Conservation (phyloP, 2,329 filamentous ascomycete species). For the Pseudocercospora musae region DNA sequence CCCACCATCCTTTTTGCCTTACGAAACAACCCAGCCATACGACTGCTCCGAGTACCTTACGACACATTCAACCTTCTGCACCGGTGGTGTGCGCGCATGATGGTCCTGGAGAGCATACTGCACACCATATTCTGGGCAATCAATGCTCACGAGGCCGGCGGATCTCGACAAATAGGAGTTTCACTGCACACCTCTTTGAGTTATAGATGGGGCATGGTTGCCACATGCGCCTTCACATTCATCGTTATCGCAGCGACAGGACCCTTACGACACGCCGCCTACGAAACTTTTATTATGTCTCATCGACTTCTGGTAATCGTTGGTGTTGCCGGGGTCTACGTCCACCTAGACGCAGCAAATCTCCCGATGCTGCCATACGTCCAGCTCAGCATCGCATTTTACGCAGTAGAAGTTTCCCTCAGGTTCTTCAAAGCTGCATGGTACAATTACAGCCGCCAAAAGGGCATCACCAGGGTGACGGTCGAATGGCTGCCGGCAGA, state of each 20-base stretch:
- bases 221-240: conserved; percentile 65
- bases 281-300: conserved; percentile 88
- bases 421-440: conserved; percentile 51
- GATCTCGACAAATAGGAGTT: conserved; percentile 56
- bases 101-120: conserved; percentile 64
- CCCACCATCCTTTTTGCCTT: conserved; percentile 83
- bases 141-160: conserved; percentile 59
- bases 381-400: conserved; percentile 69
- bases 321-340: conserved; percentile 67
- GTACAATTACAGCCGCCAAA: conserved; percentile 52
- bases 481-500: conserved; percentile 59
- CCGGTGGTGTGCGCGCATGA: conserved; percentile 75
- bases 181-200: conserved; percentile 60
- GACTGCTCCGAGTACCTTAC: conserved; percentile 79
- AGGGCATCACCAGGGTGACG: conserved; percentile 50
- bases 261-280: conserved; percentile 70
- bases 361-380: conserved; percentile 72
- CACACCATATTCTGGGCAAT: conserved; percentile 73
- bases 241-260: conserved; percentile 72
- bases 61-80: conserved; percentile 94
- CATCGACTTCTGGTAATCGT: conserved; percentile 75
- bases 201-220: conserved; percentile 62
- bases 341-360: conserved; percentile 69
- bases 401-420: conserved; percentile 62
- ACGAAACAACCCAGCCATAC: conserved; percentile 89